Percentiles rank a stretch among this genome's conserved stretches.
phyloP scores from a whole-genome alignment of 495 filamentous ascomycete species.

The Aspergillus nidulans region DNA sequence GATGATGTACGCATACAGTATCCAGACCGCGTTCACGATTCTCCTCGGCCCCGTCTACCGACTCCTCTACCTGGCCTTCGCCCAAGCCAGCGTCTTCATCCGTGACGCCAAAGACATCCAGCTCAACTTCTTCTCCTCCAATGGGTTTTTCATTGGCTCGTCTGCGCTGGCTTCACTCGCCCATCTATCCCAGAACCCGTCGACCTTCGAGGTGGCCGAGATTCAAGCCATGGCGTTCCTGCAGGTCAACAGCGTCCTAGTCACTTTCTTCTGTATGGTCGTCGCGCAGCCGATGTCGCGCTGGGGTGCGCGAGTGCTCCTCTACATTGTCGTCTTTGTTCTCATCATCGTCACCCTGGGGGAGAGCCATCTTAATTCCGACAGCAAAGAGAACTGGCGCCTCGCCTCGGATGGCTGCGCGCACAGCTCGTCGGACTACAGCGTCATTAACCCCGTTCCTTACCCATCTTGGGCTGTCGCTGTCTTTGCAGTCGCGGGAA shows the following conservation, averaged over 20 bases:
- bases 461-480: constrained; percentile 10
- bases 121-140: constrained; percentile 7
- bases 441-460: constrained; percentile 7
- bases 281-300: constrained; percentile 8
- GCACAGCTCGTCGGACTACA: constrained; percentile 9
- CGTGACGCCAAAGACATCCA: constrained; percentile 5
- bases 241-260: constrained; percentile 10
- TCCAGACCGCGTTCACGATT: constrained; percentile 7
- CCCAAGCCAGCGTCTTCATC: neutral
- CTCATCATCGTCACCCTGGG: constrained; percentile 5
- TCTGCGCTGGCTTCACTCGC: constrained; percentile 7
- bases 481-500: constrained; percentile 3
- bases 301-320: constrained; percentile 6
- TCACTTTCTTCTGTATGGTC: constrained; percentile 9
- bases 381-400: constrained; percentile 3
- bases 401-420: constrained; percentile 11
- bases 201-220: constrained; percentile 9
- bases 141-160: constrained; percentile 8
- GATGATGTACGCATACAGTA: constrained; percentile 11
- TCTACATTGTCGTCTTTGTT: constrained; percentile 4
- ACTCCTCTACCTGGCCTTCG: constrained; percentile 1
- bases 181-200: constrained; percentile 6
- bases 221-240: constrained; percentile 12
- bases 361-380: neutral
- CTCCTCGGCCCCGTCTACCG: constrained; percentile 5